Evolutionary conservation across 768 basidiomycete genomes (phyloP), one percentile per base, ranked within the genome.

Genomic region (Boletus tomentosulus): DNA sequence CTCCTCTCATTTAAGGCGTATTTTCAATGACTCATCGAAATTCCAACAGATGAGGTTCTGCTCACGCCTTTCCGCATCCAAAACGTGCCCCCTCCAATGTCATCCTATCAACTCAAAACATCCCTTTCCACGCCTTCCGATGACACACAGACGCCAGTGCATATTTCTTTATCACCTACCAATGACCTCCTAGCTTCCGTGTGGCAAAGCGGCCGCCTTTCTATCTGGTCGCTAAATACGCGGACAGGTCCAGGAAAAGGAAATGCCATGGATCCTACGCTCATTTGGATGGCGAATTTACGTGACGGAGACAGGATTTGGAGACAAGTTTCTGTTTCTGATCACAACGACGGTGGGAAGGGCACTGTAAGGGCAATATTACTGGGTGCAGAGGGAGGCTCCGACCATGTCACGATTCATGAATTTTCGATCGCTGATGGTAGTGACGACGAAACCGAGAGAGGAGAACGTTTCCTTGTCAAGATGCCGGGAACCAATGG

Each of bases 61-160:
- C 74, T 99, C 38, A 99, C 96, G 2, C 90, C 97, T 15, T 98
- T 98, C 78, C 82, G 94, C 38, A 81, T 83, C 1, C 91, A 96
- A 72, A 98, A 97, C 65, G 81, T 96, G 5, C 97, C 96, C n/a
- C 97, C 97, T n/a, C 97, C 97, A 0, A 95, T 97, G 92, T 89
- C 86, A 1, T 86, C 92, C 1, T 76, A 78, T 59, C 70, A 71
- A 38, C 71, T 83, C 48, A 44, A 71, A 66, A 19, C 70, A 50
- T 46, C 65, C 12, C 39, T 56, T 10, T 44, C 59, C 27, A 11
- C 51, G 52, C 16, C 55, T 48, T 34, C 45, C 2, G 4, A 10
- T 1, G 35, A 45, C 13, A 39, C 43, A 31, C 48, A 58, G 64
- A n/a, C 68, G 59, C 91, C 94, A 0, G 66, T 85, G 9, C 85